Conservation (phyloP, 129 eudicot species). For the Flaveria linearis region DNA sequence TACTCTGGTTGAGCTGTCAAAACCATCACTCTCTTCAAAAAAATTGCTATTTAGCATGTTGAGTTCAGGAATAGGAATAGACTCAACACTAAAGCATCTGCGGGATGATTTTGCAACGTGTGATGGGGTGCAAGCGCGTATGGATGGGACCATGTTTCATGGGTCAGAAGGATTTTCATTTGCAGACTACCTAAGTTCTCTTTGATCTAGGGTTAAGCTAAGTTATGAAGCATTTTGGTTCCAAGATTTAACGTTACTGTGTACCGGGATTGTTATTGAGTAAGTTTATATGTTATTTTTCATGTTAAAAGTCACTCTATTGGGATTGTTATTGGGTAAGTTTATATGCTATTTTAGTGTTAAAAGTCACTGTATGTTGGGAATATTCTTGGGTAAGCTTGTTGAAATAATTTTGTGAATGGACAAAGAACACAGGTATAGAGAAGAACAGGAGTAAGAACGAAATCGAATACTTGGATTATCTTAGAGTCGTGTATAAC, state of each 20-base stretch:
- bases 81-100: constrained; percentile 51
- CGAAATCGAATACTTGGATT: too few relatives aligned
- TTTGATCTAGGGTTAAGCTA: constrained; percentile 29
- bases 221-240: background rate
- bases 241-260: background rate
- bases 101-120: constrained; percentile 44
- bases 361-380: too few relatives aligned
- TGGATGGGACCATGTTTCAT: constrained; percentile 76
- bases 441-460: too few relatives aligned
- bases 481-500: too few relatives aligned
- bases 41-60: constrained; percentile 58
- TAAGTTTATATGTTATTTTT: background rate
- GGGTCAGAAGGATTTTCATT: constrained; percentile 50
- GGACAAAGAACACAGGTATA: too few relatives aligned
- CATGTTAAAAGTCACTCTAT: too few relatives aligned
- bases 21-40: constrained; percentile 61
- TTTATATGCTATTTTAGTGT: background rate
- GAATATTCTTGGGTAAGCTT: too few relatives aligned
- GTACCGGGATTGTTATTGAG: background rate
- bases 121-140: constrained; percentile 78
- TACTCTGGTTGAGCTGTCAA: constrained; percentile 75
- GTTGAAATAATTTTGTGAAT: too few relatives aligned
- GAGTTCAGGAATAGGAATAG: constrained; percentile 56
- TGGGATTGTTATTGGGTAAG: too few relatives aligned
- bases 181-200: constrained; percentile 47